These are phyloP conservation scores for Aegilops sharonensis DNA, from an alignment of 176 grass and related monocot genomes.

Conservation along the genomic window DNA sequence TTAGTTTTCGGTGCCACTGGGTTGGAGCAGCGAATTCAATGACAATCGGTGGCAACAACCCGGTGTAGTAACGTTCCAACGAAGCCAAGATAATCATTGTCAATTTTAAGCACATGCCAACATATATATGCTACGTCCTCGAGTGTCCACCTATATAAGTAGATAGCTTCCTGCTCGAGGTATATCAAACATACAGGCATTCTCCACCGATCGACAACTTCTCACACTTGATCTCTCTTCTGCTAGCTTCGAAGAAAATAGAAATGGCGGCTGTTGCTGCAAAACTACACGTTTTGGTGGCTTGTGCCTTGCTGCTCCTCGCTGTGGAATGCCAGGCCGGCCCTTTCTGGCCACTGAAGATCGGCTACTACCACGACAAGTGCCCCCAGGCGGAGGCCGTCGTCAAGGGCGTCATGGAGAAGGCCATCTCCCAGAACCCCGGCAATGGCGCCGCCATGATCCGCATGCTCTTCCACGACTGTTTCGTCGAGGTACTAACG, in stretches of 20 bases:
- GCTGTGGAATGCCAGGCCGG: neutral
- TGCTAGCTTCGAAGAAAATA: neutral
- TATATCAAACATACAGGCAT: too few species aligned
- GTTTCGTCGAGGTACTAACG: too few species aligned
- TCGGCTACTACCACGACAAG: slow-evolving; percentile 2
- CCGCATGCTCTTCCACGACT: slow-evolving; percentile 58
- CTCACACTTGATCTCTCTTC: too few species aligned
- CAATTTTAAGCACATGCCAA: neutral
- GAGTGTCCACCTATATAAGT: too few species aligned
- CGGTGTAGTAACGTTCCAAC: neutral
- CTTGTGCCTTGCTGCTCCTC: neutral
- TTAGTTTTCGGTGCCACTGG: neutral
- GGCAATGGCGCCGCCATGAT: slow-evolving; percentile 45
- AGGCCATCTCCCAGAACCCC: neutral
- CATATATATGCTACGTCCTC: neutral
- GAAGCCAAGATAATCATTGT: too few species aligned
- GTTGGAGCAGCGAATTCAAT: too few species aligned
- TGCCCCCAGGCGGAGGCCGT: neutral
- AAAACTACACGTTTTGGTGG: neutral
- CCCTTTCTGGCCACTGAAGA: slow-evolving; percentile 2
- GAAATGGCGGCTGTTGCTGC: neutral
- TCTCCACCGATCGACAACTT: too few species aligned
- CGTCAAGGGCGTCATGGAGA: neutral
- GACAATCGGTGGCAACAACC: too few species aligned
- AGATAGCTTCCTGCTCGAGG: too few species aligned